Percentiles rank a stretch among this genome's conserved stretches.
phyloP scores from a whole-genome alignment of 495 filamentous ascomycete species.

The Geoglossum glabrum region DNA sequence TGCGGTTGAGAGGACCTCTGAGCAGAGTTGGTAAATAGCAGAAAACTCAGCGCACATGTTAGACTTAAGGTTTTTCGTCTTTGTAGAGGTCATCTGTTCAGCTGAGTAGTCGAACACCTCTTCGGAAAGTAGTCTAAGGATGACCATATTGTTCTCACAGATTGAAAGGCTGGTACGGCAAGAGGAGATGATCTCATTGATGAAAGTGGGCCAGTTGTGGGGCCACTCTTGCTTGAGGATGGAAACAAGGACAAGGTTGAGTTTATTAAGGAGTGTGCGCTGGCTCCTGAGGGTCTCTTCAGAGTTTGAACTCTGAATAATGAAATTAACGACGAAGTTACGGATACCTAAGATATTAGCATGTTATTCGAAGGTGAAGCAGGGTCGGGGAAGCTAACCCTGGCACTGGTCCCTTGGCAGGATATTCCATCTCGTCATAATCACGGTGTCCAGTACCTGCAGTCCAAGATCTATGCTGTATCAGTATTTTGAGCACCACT shows the following conservation, averaged over 20 bases:
- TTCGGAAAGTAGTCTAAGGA: constrained; percentile 84
- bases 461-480: constrained; percentile 59
- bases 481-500: constrained; percentile 1
- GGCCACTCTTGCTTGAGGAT: constrained; percentile 99
- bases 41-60: constrained; percentile 98
- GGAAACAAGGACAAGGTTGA: constrained; percentile 90
- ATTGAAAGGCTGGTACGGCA: constrained; percentile 87
- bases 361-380: neutral
- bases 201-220: constrained; percentile 99
- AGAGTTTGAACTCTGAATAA: constrained; percentile 74
- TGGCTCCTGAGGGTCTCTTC: constrained; percentile 70
- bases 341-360: constrained; percentile 52
- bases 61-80: constrained; percentile 87
- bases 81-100: constrained; percentile 93
- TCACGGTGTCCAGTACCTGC: constrained; percentile 93
- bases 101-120: constrained; percentile 98
- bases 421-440: constrained; percentile 98
- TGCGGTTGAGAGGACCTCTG: constrained; percentile 74
- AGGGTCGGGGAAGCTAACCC: constrained; percentile 30
- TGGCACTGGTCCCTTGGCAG: constrained; percentile 87
- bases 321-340: constrained; percentile 95
- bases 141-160: constrained; percentile 99
- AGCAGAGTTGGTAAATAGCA: constrained; percentile 89
- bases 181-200: constrained; percentile 95
- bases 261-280: constrained; percentile 81